phyloP scores from a whole-genome alignment of 805 yeast genomes.

The Starmerella sp. region DNA sequence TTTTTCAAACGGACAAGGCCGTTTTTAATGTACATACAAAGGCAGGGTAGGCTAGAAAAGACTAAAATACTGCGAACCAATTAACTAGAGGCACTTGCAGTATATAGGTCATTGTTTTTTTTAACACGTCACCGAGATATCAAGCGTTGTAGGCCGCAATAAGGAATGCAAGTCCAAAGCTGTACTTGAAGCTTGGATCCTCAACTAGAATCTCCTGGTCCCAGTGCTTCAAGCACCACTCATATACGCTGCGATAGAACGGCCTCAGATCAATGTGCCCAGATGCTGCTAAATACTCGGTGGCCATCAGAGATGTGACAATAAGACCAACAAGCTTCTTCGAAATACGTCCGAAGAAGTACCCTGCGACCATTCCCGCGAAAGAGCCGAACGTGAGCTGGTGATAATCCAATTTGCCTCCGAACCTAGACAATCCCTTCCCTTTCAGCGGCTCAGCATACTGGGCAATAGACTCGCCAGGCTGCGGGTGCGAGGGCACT shows the following conservation, averaged over 20 bases:
- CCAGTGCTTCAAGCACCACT: slow-evolving; percentile 31
- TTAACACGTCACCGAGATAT: not conserved
- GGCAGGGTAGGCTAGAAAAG: not conserved
- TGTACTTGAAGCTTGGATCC: slow-evolving; percentile 49
- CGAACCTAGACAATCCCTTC: slow-evolving; percentile 18
- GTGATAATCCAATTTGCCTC: slow-evolving; percentile 39
- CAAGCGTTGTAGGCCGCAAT: slow-evolving; percentile 29
- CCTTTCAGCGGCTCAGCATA: slow-evolving; percentile 15
- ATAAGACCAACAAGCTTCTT: slow-evolving; percentile 41
- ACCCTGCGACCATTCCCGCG: slow-evolving; percentile 48
- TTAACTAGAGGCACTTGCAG: no score
- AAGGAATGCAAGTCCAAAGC: slow-evolving; percentile 36
- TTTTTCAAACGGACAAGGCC: slow-evolving; percentile 14
- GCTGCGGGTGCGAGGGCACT: slow-evolving; percentile 5
- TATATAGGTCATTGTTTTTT: not conserved
- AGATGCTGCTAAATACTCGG: slow-evolving; percentile 47
- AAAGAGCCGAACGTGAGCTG: slow-evolving; percentile 55
- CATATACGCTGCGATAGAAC: slow-evolving; percentile 19
- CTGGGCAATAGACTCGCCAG: slow-evolving; percentile 17
- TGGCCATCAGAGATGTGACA: slow-evolving; percentile 35
- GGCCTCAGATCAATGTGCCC: slow-evolving; percentile 32
- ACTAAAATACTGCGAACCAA: not conserved
- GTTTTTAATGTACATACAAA: slow-evolving; percentile 7
- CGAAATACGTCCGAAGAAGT: slow-evolving; percentile 50
- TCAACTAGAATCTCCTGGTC: slow-evolving; percentile 40